Conservation (phyloP, 441 rosid species). For the Eruca vesicaria region DNA sequence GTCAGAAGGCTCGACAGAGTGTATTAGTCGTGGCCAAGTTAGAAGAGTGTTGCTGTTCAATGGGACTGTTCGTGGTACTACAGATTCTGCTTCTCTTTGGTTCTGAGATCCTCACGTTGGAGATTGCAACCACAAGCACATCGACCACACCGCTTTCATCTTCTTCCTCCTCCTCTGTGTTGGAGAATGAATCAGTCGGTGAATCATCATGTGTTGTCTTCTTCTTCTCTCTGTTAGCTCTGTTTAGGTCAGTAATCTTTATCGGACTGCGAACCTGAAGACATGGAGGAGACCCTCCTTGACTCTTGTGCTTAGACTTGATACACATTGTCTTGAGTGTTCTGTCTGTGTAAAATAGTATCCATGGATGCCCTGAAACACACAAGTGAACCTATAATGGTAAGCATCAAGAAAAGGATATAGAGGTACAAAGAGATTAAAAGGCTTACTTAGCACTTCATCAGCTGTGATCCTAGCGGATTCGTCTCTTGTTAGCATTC, state of each 20-base stretch:
- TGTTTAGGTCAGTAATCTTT: conserved; percentile 26
- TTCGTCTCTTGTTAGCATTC: conserved; percentile 92
- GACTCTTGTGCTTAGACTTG: conserved; percentile 64
- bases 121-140: conserved; percentile 81
- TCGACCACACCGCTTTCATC: conserved; percentile 81
- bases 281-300: conserved; percentile 38
- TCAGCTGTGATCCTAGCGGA: conserved; percentile 84
- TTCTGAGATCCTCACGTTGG: conserved; percentile 80
- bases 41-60: conserved; percentile 90
- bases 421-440: neutral
- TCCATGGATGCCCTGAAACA: conserved; percentile 88
- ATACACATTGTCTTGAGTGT: conserved; percentile 58
- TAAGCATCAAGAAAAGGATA: neutral
- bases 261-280: conserved; percentile 29
- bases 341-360: conserved; percentile 79
- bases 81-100: conserved; percentile 89
- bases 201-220: conserved; percentile 22
- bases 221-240: conserved; percentile 31
- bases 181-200: conserved; percentile 33
- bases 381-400: neutral
- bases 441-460: conserved; percentile 82
- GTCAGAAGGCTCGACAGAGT: conserved; percentile 91
- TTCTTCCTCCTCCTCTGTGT: conserved; percentile 62
- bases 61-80: conserved; percentile 66
- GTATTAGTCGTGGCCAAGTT: conserved; percentile 70